These are phyloP conservation scores for Avena insularis DNA, from an alignment of 176 grass and related monocot species.

Conservation along the genomic window DNA sequence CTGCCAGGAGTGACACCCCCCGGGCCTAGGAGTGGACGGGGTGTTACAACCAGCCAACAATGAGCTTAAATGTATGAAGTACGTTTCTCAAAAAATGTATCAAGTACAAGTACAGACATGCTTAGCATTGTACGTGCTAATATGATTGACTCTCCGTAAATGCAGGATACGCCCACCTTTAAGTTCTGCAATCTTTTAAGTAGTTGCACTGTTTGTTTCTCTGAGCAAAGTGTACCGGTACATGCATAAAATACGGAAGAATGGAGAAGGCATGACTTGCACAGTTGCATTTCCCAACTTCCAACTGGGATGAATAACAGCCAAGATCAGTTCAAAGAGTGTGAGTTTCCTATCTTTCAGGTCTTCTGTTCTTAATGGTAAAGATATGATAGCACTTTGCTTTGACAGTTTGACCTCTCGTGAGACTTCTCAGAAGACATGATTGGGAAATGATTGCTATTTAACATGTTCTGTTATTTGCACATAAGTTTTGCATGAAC, in stretches of 20 bases:
- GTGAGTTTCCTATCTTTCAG: conserved; percentile 54
- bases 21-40: no score
- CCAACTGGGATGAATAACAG: conserved; percentile 53
- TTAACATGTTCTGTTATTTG: conserved; percentile 14
- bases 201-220: conserved; percentile 43
- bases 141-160: conserved; percentile 23
- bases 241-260: conserved; percentile 51
- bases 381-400: conserved; percentile 15
- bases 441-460: conserved; percentile 24
- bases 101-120: conserved; percentile 4
- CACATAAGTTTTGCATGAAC: conserved; percentile 21
- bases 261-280: conserved; percentile 67
- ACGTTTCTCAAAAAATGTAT: not conserved
- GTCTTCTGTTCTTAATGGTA: conserved; percentile 28
- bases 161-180: conserved; percentile 34
- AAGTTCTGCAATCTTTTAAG: conserved; percentile 25
- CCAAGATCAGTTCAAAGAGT: conserved; percentile 63
- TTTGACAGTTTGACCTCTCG: conserved; percentile 5
- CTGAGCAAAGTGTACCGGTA: conserved; percentile 27
- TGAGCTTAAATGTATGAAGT: not conserved
- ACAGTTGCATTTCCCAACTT: conserved; percentile 64
- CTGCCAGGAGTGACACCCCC: no score
- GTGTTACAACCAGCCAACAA: not conserved
- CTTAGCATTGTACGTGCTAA: not conserved
- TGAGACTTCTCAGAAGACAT: not conserved